Base-by-base conservation (phyloP, 208 protist species). In the Leishmania arabica region DNA sequence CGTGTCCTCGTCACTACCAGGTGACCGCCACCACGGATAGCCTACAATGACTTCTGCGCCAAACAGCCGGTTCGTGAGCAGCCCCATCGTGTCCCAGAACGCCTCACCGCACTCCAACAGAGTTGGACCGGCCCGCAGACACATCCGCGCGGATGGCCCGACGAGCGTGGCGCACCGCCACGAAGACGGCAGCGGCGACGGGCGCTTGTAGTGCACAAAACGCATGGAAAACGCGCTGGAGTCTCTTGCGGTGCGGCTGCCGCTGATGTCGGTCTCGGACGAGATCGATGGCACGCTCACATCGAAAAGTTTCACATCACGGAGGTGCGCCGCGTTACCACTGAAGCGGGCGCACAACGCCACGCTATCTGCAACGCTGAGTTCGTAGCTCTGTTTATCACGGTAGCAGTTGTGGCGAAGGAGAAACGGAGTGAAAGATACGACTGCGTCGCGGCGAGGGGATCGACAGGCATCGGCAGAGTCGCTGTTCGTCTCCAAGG, bases 41-140 rank as follows among this genome's bases (percentile, higher is more conserved):
- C 82, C 82, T 0, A 11, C 53, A n/a, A 82, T 74, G 7, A 86
- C 66, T 53, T 82, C 74, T 60, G 76, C 78, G 7, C 64, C 56
- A 40, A 82, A 86, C n/a, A 86, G 82, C 3, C 66, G 78, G 45
- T 86, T 82, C 49, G 82, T 80, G 71, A 82, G 31, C 54, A 86
- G 56, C 1, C 78, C 78, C 11, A 76, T 47, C 51, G 72, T 79
- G 68, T 86, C 82, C 82, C 82, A 86, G 77, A 72, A 82, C 21
- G 82, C 78, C 45, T 86, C 82, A 7, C 65, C 77, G 66, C 78
- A 86, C 31, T 75, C 64, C 49, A 86, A 64, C 64, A 86, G 62
- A 34, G 74, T 62, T 7, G 78, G 74, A 0, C 82, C 71, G 1
- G 69, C 73, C 24, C 53, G 75, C 21, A 86, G 13, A 40, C 62